Percentiles rank a stretch among this genome's conserved stretches.
Conservation (phyloP, 2,329 filamentous ascomycete genomes). For the Coniochaeta sp. region DNA sequence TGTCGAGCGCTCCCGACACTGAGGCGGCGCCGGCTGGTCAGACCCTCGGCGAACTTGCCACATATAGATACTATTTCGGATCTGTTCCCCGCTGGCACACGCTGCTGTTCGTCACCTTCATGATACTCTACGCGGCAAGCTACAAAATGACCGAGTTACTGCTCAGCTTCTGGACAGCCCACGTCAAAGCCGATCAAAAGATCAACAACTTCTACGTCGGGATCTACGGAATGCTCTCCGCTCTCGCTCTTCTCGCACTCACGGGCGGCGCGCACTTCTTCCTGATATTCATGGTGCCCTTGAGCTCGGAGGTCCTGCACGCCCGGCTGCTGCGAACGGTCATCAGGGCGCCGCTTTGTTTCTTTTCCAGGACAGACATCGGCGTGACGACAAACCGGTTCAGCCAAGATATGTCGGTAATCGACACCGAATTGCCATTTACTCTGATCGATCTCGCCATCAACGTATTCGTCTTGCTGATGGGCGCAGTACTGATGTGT, state of each 20-base stretch:
- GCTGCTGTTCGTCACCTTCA: constrained; percentile 1
- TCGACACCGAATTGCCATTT: constrained; percentile 14
- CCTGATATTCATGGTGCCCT: constrained; percentile 3
- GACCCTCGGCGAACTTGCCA: not conserved
- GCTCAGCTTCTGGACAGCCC: constrained; percentile 4
- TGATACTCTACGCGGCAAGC: constrained; percentile 2
- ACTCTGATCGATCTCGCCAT: constrained; percentile 4
- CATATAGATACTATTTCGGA: not conserved
- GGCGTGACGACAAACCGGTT: constrained; percentile 15
- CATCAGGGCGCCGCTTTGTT: constrained; percentile 7
- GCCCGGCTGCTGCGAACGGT: constrained; percentile 1
- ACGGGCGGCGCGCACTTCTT: constrained; percentile 3
- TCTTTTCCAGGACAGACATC: constrained; percentile 12
- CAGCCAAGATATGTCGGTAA: constrained; percentile 14
- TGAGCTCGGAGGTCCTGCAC: constrained; percentile 6
- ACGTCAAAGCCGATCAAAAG: not conserved
- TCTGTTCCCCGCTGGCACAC: constrained; percentile 3
- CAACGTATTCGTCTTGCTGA: constrained; percentile 1
- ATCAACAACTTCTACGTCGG: constrained; percentile 3
- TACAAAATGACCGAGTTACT: constrained; percentile 4
- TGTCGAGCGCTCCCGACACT: not conserved
- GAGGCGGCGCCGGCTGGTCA: not conserved
- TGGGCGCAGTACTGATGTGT: constrained; percentile 4
- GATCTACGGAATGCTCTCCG: constrained; percentile 3
- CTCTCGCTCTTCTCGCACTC: constrained; percentile 1